Evolutionary conservation across 352 stramenopile species (phyloP), one percentile per base, ranked within the genome.

Genomic region (Phytophthora litchii): DNA sequence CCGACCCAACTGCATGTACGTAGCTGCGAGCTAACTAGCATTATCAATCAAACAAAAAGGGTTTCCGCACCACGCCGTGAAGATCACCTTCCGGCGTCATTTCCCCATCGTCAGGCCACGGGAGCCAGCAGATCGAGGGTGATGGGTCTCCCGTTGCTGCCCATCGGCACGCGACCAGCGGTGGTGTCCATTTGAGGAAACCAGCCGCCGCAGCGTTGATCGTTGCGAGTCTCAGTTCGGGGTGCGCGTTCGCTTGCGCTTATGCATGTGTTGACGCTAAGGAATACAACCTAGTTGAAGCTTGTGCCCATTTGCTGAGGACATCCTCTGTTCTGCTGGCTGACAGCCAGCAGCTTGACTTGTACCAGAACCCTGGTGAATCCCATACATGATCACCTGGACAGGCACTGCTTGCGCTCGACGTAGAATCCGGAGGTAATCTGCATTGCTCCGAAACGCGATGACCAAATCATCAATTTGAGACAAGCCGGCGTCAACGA

Each of bases 1-100:
- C 27, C 49, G 43, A 61, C 43, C 64, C 42, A 70, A 63, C 41
- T 66, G 64, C 64, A 67, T 70, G 64, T 73, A 61, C 64, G 59
- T 70, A 73, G 54, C 44, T 52, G 40, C 60, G 7, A 50, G 57
- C 48, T 59, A 47, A 50, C 36, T 66, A 65, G 58, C 59, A 68
- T 60, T 64, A 65, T 61, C 42, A 64, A 58, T 50, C 35, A 27
- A 35, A 62, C 31, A 58, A 60, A 57, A 60, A 64, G 35, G 20
- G 54, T 43, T 51, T 55, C 23, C 43, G 38, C 47, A 53, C 50
- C 20, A 34, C 13, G 4, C 17, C 17, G 20, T 14, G 7, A 63
- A 63, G 54, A 63, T 63, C 45, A 60, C 11, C 60, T 68, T 58
- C 45, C 31, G 23, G 49, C n/a, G 51, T 50, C 27, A 47, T 11